phyloP scores from a whole-genome alignment of 495 filamentous ascomycete genomes.

The Halenospora varia region DNA sequence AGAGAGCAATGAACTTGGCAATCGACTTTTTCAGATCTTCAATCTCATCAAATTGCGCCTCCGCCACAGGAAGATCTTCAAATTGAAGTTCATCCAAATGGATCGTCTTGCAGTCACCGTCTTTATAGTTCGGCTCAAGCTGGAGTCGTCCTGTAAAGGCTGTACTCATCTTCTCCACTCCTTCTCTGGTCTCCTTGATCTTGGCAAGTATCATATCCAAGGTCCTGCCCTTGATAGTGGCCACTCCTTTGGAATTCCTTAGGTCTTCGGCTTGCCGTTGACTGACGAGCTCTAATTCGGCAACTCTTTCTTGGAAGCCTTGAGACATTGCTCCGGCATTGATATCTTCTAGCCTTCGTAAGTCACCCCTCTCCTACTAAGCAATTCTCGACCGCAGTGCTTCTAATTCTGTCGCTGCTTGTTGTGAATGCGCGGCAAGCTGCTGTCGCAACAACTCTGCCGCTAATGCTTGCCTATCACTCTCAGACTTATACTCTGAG shows the following conservation, averaged over 20 bases:
- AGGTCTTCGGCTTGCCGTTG: slow-evolving; percentile 16
- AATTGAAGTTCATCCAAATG: slow-evolving; percentile 19
- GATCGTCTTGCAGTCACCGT: slow-evolving; percentile 14
- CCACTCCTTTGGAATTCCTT: slow-evolving; percentile 12
- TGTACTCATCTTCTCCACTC: slow-evolving; percentile 15
- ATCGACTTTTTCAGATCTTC: slow-evolving; percentile 17
- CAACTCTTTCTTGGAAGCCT: slow-evolving; percentile 17
- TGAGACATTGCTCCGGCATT: slow-evolving; percentile 14
- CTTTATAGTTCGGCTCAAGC: slow-evolving; percentile 17
- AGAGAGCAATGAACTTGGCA: slow-evolving; percentile 18
- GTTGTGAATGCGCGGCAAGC: slow-evolving; percentile 13
- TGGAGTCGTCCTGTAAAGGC: slow-evolving; percentile 14
- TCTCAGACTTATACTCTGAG: slow-evolving; percentile 19
- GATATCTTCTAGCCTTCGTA: slow-evolving; percentile 16
- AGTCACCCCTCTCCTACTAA: slow-evolving; percentile 16
- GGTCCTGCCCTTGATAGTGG: slow-evolving; percentile 12
- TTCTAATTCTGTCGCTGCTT: slow-evolving; percentile 16
- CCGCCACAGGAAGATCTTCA: slow-evolving; percentile 8
- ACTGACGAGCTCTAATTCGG: slow-evolving; percentile 16
- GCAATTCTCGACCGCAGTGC: slow-evolving; percentile 14
- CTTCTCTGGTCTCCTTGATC: slow-evolving; percentile 18
- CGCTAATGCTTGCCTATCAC: slow-evolving; percentile 17
- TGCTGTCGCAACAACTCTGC: slow-evolving; percentile 14
- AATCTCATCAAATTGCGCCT: slow-evolving; percentile 13
- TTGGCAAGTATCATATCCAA: slow-evolving; percentile 18